Base-by-base conservation (phyloP, 352 stramenopile genomes). In the Globisporangium barbulae region DNA sequence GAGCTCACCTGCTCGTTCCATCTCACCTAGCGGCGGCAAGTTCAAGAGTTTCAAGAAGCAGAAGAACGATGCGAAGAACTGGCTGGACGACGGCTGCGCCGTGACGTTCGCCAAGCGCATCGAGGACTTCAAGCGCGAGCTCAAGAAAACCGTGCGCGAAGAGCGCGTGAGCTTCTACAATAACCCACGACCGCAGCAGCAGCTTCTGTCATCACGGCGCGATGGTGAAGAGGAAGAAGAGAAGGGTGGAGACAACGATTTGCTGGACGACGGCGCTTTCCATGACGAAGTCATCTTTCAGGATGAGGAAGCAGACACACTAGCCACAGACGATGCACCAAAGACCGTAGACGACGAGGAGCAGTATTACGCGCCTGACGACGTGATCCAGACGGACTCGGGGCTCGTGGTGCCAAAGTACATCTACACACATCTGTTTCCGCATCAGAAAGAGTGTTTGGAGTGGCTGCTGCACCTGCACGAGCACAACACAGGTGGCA, bases 381-480 rank as follows among this genome's bases (percentile, higher is more conserved):
- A 91, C 55, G 61, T 79, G 19, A 67, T 79, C 22, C 69, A 86
- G 53, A 93, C 81, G 1, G 68, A 84, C 49, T 91, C 81, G 12
- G 87, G 87, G 0, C 71, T 95, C 39, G 68, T 80, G 10, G 78
- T 97, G 17, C 78, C 83, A 25, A 76, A 63, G 30, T 91, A 86
- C 65, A 80, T 94, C 52, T 76, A 92, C 66, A 75, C 78, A 33
- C 79, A 90, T 25, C 65, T 99, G 33, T 97, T 97, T 67, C 89
- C 85, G 8, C 98, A 99, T 68, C 97, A 99, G 74, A 79, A 86
- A 25, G 90, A 97, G 65, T 98, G 94, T 64, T 73, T 99, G 22
- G 77, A 97, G 61, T 99, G 97, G 97, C 89, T 99, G 69, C 98
- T 97, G 70, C 81, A 97, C 59, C 82, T 99, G 17, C 94, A 99